Evolutionary conservation across 495 filamentous ascomycete genomes (phyloP), one percentile per base, ranked within the genome.

Genomic region (Staphylotrichum longicolle): DNA sequence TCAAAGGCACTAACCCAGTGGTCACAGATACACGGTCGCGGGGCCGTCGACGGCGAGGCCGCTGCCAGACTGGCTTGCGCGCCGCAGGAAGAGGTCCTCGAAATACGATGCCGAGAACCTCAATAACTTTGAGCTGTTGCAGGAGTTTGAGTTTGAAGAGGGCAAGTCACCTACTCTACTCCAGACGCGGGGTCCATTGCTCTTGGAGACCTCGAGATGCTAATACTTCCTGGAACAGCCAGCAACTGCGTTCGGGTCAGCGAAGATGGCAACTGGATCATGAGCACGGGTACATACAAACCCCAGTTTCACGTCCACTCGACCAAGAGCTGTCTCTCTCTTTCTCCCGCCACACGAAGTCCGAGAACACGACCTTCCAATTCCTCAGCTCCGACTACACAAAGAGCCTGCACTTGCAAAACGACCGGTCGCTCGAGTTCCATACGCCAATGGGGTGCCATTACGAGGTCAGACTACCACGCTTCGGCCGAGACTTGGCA

Each of bases 141-240:
- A 99, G 69, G 93, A 98, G 69, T 99, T 99, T 70, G 93, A 96
- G 68, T 99, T 98, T 64, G 94, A 98, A 69, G 95, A 99, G 74
- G 68, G 68, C 64, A 34, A 5, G 68, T 61, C 34, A 27, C 42
- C 12, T 34, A 15, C 30, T 20, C 9, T 20, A 9, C 6, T 55
- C 30, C 35, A 0, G 2, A 27, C 20, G 20, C 20, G 20, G 20
- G 20, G 1, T 27, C 20, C 1, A 27, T 27, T 27, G 2, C 2
- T 7, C 27, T 8, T 10, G 1, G 4, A 12, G 35, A 14, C 27
- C n/a, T 4, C n/a, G 20, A 27, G n/a, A 47, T 49, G 33, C 63
- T 66, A 54, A 64, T 56, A 2, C 34, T 11, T 12, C 11, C 8
- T 6, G 34, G 1, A 41, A 61, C 42, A 70, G 92, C 95, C n/a